Evolutionary conservation across 176 grass and related monocot genomes (phyloP), one percentile per base, ranked within the genome.

Genomic region (Cenchrus purpureus): DNA sequence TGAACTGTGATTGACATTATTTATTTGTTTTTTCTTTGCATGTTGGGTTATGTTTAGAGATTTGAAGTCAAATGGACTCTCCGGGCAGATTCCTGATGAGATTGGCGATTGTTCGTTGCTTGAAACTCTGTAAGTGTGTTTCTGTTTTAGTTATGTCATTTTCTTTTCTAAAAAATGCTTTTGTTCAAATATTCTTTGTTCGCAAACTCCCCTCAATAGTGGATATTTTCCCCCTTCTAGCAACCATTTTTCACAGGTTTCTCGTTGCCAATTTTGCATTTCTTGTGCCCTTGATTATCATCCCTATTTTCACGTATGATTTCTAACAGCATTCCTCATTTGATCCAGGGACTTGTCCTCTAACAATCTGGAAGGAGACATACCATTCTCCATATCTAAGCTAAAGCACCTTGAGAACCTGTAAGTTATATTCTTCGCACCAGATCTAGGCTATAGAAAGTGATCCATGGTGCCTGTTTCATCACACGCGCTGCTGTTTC

Each of bases 341-440:
- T 86, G 22, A 17, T 87, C 71, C 54, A 96, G 97, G 70, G 94
- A 99, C 76, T 77, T 99, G 64, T 99, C 97, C 59, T 99, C 89
- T 83, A 99, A 99, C 88, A 89, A 85, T 85, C 78, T 97, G 42
- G 91, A 88, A 70, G 94, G 97, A 11, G 97, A 99, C 83, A 90
- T 99, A 85, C 97, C 97, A 0, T 99, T 99, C 84, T 99, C 97
- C 1, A 87, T 97, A 51, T 99, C 97, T 10, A 99, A 99, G 82
- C 71, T 99, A 45, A 99, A 99, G 88, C 94, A 83, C 70, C 66
- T 99, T 83, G 97, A 99, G 43, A 90, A 25, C 37, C 82, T 99
- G 97, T 99, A 92, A 57, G 93, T 3, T n/a, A 54, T 86, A 61
- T n/a, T 85, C 32, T 76, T 70, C 0, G 15, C 63, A 15, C 20